Conservation (phyloP, 2,329 filamentous ascomycete species). For the Stromatinia cepivora region DNA sequence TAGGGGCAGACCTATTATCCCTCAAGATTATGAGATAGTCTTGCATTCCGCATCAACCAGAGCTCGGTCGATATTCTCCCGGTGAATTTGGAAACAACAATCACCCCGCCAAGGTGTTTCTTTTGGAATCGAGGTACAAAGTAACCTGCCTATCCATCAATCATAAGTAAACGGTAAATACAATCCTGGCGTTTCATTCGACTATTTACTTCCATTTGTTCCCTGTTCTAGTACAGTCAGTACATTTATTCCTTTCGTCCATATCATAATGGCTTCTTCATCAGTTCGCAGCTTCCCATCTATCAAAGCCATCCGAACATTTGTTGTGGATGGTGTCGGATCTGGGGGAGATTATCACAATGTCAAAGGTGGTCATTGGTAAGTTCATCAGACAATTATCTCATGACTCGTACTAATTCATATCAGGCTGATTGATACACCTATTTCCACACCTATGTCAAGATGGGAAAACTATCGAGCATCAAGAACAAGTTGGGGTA, state of each 20-base stretch:
- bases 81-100: constrained; percentile 8
- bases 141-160: not conserved
- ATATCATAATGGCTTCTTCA: constrained; percentile 33
- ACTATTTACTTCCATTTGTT: constrained; percentile 11
- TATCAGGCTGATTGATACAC: constrained; percentile 81
- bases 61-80: constrained; percentile 24
- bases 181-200: not conserved
- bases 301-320: constrained; percentile 74
- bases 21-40: not conserved
- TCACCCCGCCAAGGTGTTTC: constrained; percentile 17
- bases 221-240: not conserved
- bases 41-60: not conserved
- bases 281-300: constrained; percentile 58
- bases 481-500: constrained; percentile 89
- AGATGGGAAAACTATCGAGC: constrained; percentile 84
- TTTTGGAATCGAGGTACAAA: not conserved
- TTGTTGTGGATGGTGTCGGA: constrained; percentile 64
- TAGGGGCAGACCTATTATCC: not conserved
- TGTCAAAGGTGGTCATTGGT: constrained; percentile 73
- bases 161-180: not conserved
- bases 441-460: constrained; percentile 91
- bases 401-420: not conserved
- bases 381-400: constrained; percentile 32
- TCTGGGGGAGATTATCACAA: constrained; percentile 87
- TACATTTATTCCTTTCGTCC: constrained; percentile 12